A percentile compares a stretch with the other conserved stretches of the same genome.
phyloP scores from a whole-genome alignment of 2,329 filamentous ascomycete genomes.

The Aspergillus caelatus region DNA sequence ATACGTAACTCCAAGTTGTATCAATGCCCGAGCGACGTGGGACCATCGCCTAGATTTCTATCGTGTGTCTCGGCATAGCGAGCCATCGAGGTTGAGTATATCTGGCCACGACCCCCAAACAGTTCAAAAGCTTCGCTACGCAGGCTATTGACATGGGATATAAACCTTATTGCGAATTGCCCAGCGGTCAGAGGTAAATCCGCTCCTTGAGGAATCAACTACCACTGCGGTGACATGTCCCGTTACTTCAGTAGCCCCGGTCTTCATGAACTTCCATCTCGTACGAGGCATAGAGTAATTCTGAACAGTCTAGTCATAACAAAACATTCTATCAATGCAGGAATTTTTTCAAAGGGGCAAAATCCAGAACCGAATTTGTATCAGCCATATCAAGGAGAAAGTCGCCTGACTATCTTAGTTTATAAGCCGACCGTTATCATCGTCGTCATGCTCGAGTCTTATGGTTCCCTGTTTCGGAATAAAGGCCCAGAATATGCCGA shows the following conservation, averaged over 20 bases:
- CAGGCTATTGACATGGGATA: neutral
- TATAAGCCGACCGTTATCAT: neutral
- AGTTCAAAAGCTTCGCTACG: neutral
- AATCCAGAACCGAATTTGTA: neutral
- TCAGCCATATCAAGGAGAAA: neutral
- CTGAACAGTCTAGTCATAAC: neutral
- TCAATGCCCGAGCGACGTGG: neutral
- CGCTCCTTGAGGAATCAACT: neutral
- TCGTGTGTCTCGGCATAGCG: neutral
- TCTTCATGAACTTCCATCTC: neutral
- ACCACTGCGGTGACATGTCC: neutral
- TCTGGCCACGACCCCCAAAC: neutral
- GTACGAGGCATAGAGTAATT: neutral
- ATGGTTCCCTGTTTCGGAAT: constrained; percentile 20
- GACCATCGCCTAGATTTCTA: neutral
- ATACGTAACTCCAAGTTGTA: neutral
- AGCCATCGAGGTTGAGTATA: neutral
- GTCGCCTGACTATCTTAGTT: neutral
- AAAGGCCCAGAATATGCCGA: constrained; percentile 26
- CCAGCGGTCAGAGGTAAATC: neutral
- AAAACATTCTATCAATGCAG: neutral
- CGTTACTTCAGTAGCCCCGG: neutral
- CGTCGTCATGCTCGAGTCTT: neutral
- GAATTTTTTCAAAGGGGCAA: neutral
- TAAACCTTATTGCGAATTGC: neutral